Evolutionary conservation across 179 eudicot species (phyloP).

Genomic region (Silene vulgaris): DNA sequence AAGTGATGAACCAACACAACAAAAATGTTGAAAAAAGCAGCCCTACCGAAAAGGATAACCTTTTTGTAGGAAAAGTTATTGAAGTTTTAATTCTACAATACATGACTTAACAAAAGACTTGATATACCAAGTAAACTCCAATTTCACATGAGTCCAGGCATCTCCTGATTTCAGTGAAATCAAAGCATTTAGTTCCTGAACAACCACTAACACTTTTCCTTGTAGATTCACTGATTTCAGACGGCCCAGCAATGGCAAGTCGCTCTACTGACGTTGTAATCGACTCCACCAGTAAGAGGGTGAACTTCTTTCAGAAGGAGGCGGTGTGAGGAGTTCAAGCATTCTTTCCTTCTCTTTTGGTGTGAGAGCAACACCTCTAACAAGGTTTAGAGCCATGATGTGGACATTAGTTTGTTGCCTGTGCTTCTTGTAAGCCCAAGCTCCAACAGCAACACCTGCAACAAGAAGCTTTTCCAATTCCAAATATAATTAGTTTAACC

Average conservation of each 20-base stretch:
- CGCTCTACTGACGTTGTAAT: constrained; percentile 25
- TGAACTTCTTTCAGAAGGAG: constrained; percentile 37
- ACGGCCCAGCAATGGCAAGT: not conserved
- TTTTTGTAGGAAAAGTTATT: not conserved
- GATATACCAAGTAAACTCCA: not conserved
- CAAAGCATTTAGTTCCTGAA: not conserved
- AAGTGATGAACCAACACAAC: not conserved
- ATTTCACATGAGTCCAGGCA: not conserved
- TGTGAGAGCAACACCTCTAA: constrained; percentile 74
- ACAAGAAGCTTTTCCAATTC: constrained; percentile 49
- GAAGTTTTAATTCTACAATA: not conserved
- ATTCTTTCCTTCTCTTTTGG: constrained; percentile 86
- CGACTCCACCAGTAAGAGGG: constrained; percentile 57
- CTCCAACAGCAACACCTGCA: constrained; percentile 77
- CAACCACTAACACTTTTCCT: not conserved
- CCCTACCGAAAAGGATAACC: not conserved
- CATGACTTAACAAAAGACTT: not conserved
- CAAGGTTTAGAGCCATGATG: constrained; percentile 51
- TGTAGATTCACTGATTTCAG: not conserved
- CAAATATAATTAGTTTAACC: constrained; percentile 11
- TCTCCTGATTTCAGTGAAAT: not conserved
- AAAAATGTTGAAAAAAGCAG: not conserved
- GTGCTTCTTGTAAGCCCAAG: constrained; percentile 84
- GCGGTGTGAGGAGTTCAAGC: constrained; percentile 85
- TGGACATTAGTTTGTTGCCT: constrained; percentile 49